These are phyloP conservation scores for Xylaria nigripes DNA, from an alignment of 495 filamentous ascomycete genomes.

Conservation along the genomic window DNA sequence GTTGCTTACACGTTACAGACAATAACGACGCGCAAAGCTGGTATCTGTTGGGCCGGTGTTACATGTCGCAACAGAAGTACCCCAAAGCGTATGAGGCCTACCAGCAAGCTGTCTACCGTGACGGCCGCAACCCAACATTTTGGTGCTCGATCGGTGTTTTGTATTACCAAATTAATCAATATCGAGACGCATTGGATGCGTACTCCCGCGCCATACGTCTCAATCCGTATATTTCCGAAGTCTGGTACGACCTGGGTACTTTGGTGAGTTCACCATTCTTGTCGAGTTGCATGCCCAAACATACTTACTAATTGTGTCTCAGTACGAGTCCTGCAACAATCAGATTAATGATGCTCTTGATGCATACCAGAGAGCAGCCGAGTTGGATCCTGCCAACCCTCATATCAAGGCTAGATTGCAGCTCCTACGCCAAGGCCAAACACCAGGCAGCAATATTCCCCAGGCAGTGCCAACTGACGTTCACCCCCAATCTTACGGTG, in stretches of 20 bases:
- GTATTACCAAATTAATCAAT: conserved; percentile 99
- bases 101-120: conserved; percentile 96
- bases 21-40: conserved; percentile 94
- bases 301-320: conserved; percentile 20
- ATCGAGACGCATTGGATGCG: conserved; percentile 94
- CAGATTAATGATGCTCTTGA: conserved; percentile 95
- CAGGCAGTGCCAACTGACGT: conserved; percentile 41
- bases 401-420: conserved; percentile 95
- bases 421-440: conserved; percentile 70
- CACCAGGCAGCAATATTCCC: conserved; percentile 43
- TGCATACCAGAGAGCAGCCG: conserved; percentile 88
- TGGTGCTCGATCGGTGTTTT: conserved; percentile 99
- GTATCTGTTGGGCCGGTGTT: conserved; percentile 96
- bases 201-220: conserved; percentile 96
- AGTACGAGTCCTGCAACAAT: conserved; percentile 99
- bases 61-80: conserved; percentile 99
- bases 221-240: conserved; percentile 98
- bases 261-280: conserved; percentile 54
- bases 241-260: conserved; percentile 98
- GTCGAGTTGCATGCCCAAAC: conserved; percentile 2
- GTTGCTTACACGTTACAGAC: conserved; percentile 51
- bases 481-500: conserved; percentile 71
- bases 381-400: conserved; percentile 84
- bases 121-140: conserved; percentile 97
- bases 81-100: conserved; percentile 99